Evolutionary conservation across 169 alveolate species (phyloP).

Genomic region (Eimeria acervulina): DNA sequence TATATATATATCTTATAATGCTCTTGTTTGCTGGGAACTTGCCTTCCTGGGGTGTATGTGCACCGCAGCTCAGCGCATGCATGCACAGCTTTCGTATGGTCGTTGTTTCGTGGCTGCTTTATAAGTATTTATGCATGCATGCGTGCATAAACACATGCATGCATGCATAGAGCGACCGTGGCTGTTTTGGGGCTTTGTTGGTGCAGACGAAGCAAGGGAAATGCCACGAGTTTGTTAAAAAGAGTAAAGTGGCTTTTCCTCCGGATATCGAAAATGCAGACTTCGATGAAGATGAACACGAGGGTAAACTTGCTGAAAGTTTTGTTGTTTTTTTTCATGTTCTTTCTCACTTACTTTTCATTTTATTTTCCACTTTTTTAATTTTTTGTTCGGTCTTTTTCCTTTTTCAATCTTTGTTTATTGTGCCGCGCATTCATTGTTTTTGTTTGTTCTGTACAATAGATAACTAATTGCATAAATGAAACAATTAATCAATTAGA

Average conservation of each 20-base stretch:
- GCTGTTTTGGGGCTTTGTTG: background rate
- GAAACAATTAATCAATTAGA: too few relatives aligned
- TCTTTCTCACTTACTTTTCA: too few relatives aligned
- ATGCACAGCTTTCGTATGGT: background rate
- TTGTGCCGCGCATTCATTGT: background rate
- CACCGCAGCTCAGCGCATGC: background rate
- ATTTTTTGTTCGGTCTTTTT: background rate
- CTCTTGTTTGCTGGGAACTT: too few relatives aligned
- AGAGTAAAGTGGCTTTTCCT: background rate
- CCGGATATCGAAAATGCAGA: background rate
- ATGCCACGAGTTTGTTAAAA: constrained; percentile 10
- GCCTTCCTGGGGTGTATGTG: background rate
- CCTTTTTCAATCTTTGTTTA: too few relatives aligned
- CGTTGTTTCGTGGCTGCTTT: too few relatives aligned
- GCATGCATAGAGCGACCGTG: background rate
- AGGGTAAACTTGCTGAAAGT: background rate
- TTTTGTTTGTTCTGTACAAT: too few relatives aligned
- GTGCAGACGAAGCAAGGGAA: constrained; percentile 18
- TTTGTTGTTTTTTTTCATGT: background rate
- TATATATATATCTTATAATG: too few relatives aligned
- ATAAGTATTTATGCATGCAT: background rate
- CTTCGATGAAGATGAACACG: constrained; percentile 19
- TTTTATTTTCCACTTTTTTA: too few relatives aligned
- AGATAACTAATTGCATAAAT: too few relatives aligned
- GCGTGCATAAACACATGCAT: background rate